These are phyloP conservation scores for Ceratocystis smalleyi DNA, from an alignment of 2,329 filamentous ascomycete genomes.

Conservation along the genomic window DNA sequence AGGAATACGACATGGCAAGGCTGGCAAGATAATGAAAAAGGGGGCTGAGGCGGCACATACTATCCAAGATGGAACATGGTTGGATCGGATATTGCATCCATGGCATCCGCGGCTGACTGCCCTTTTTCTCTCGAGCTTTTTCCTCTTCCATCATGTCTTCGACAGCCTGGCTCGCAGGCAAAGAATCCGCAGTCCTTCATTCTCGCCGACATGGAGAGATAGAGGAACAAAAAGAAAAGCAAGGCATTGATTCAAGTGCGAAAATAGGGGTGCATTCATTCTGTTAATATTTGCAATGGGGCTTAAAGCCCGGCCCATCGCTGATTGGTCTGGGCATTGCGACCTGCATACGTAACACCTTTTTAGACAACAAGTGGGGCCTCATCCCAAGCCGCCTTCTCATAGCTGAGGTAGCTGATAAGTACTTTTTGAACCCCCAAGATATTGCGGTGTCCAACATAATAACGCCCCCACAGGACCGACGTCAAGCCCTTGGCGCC, in stretches of 20 bases:
- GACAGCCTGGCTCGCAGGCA: not conserved
- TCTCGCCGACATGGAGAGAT: too few species aligned
- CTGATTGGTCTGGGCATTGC: not conserved
- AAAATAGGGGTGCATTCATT: not conserved
- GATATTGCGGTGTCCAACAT: too few species aligned
- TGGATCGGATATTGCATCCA: not conserved
- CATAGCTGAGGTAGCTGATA: too few species aligned
- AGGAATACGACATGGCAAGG: not conserved
- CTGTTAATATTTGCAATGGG: not conserved
- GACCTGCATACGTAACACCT: conserved; percentile 3
- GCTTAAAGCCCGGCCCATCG: not conserved
- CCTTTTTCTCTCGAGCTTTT: not conserved
- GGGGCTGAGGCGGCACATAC: conserved; percentile 5
- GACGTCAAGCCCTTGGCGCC: too few species aligned
- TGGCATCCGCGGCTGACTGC: not conserved
- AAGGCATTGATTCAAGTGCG: not conserved
- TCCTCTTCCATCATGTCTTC: not conserved
- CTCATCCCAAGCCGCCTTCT: not conserved
- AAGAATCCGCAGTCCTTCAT: not conserved
- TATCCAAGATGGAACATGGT: not conserved
- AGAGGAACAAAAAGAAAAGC: not conserved
- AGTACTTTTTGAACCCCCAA: too few species aligned
- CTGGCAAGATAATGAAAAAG: not conserved
- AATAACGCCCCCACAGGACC: too few species aligned
- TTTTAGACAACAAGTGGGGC: not conserved